A percentile compares a stretch with the other conserved stretches of the same genome.
These are phyloP conservation scores for Rhytidiadelphus loreus DNA, from an alignment of 225 moss, liverwort and hornwort species.

Conservation along the genomic window DNA sequence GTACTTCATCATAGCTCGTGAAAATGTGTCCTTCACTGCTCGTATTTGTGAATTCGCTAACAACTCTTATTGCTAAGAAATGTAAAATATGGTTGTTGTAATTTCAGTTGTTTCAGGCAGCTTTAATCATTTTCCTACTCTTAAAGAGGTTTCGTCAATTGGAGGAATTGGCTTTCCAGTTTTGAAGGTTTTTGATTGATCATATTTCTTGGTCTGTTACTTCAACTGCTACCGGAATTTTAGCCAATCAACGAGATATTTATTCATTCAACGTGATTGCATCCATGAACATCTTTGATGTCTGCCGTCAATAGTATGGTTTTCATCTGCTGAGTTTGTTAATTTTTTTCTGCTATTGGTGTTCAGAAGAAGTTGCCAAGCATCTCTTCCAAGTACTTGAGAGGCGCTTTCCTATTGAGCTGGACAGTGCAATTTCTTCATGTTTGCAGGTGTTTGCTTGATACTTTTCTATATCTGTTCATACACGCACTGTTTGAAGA, in stretches of 20 bases:
- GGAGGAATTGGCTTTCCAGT: neutral
- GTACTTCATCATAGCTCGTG: neutral
- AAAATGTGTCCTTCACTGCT: neutral
- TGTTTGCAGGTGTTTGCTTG: slow-evolving; percentile 45
- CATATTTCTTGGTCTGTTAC: neutral
- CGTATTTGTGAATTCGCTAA: neutral
- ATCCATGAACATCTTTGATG: neutral
- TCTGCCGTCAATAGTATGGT: neutral
- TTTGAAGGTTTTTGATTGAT: neutral
- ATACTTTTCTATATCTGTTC: neutral
- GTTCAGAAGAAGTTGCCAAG: slow-evolving; percentile 55
- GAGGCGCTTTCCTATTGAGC: slow-evolving; percentile 54
- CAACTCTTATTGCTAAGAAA: neutral
- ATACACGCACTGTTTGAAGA: neutral
- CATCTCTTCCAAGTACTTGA: slow-evolving; percentile 52
- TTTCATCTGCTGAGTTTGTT: neutral
- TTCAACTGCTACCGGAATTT: neutral
- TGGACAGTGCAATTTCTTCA: slow-evolving; percentile 60
- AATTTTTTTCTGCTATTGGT: slow-evolving; percentile 3
- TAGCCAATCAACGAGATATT: neutral
- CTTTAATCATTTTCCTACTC: neutral
- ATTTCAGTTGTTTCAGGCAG: neutral
- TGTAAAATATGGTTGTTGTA: neutral
- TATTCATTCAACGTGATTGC: neutral
- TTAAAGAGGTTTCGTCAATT: neutral